phyloP scores from a whole-genome alignment of 305 asterid genomes.

The Withania somnifera region DNA sequence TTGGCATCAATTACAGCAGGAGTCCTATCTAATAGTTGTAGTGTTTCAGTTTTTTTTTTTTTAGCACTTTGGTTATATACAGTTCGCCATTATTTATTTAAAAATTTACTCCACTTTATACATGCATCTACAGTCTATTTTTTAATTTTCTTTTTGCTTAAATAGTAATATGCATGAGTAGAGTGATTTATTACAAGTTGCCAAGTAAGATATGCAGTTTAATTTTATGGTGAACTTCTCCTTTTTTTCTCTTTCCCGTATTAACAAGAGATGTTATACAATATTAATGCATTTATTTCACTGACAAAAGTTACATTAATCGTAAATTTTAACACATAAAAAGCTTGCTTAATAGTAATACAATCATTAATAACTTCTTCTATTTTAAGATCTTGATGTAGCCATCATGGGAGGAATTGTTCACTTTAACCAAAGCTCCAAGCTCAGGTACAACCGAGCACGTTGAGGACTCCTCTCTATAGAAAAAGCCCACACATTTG shows the following conservation, averaged over 20 bases:
- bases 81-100: neutral
- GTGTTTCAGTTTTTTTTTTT: neutral
- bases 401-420: constrained; percentile 22
- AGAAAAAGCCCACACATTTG: constrained; percentile 23
- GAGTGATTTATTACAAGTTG: neutral
- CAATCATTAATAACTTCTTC: neutral
- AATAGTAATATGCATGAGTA: too few relatives aligned
- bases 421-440: constrained; percentile 23
- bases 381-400: constrained; percentile 29
- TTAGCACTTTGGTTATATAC: neutral
- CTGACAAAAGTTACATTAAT: neutral
- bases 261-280: neutral
- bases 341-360: neutral
- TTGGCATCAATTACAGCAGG: neutral
- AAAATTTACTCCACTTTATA: neutral
- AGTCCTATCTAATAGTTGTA: neutral
- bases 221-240: neutral
- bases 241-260: neutral
- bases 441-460: constrained; percentile 21
- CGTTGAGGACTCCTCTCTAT: constrained; percentile 16
- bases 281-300: neutral
- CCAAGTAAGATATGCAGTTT: neutral
- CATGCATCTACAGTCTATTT: too few relatives aligned
- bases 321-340: neutral
- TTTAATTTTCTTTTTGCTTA: neutral